Evolutionary conservation across 2,329 filamentous ascomycete species (phyloP).

Genomic region (Arthrocladium fulminans): DNA sequence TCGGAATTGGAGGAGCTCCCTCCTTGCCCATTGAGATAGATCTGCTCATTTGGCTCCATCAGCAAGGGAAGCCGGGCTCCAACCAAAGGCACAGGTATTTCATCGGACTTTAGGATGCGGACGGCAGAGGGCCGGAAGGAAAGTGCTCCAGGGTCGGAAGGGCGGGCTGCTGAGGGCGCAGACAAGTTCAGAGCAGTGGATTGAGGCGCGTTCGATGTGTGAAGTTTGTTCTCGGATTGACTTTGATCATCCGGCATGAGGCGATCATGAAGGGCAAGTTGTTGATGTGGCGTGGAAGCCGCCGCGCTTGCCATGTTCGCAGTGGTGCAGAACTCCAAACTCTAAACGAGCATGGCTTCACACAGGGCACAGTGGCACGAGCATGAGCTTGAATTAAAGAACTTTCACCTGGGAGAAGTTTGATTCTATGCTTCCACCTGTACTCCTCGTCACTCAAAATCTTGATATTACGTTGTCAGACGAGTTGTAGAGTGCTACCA

Average conservation of each 20-base stretch:
- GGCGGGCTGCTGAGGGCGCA: background rate
- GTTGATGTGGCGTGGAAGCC: background rate
- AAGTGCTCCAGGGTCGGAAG: background rate
- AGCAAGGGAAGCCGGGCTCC: slow-evolving; percentile 19
- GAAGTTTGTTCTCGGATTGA: background rate
- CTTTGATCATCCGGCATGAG: background rate
- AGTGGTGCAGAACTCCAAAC: background rate
- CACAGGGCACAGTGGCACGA: background rate
- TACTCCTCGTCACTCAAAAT: too few relatives aligned
- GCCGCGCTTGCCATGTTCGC: background rate
- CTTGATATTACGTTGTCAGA: too few relatives aligned
- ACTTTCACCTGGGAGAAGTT: background rate
- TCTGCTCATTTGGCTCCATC: slow-evolving; percentile 37
- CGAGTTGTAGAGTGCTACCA: too few relatives aligned
- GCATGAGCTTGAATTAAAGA: background rate
- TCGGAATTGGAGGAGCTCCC: slow-evolving; percentile 30
- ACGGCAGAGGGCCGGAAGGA: background rate
- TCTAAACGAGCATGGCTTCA: slow-evolving; percentile 1
- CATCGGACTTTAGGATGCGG: slow-evolving; percentile 7
- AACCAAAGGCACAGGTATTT: background rate
- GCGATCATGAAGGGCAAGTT: background rate
- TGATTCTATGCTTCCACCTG: background rate
- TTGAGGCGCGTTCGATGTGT: background rate
- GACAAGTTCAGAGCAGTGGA: background rate
- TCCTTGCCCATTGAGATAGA: slow-evolving; percentile 33